phyloP scores from a whole-genome alignment of 768 basidiomycete genomes.

The Sistotremastrum niveocremeum region DNA sequence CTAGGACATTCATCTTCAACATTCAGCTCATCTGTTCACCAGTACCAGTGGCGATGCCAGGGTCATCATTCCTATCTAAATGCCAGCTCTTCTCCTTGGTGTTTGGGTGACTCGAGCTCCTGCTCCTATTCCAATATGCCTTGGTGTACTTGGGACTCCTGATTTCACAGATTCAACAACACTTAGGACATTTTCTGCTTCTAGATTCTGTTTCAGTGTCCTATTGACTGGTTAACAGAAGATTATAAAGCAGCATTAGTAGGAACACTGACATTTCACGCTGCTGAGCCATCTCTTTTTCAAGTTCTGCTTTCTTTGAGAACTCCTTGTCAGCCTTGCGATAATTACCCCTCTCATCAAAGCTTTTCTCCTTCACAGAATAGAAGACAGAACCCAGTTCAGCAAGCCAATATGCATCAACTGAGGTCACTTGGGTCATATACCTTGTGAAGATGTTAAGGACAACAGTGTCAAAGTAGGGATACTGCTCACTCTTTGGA shows the following conservation, averaged over 20 bases:
- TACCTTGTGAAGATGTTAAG: constrained; percentile 31
- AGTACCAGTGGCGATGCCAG: neutral
- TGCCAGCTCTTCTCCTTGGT: constrained; percentile 58
- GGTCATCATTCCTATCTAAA: constrained; percentile 24
- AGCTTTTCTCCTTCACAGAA: constrained; percentile 95
- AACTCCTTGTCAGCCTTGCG: constrained; percentile 80
- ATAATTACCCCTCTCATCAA: constrained; percentile 74
- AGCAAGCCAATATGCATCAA: constrained; percentile 96
- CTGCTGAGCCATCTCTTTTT: constrained; percentile 79
- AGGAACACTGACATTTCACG: constrained; percentile 49
- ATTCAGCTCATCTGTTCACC: neutral
- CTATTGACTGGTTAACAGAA: constrained; percentile 21
- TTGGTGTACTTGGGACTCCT: constrained; percentile 70
- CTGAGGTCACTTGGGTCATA: constrained; percentile 98
- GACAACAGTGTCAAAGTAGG: constrained; percentile 9
- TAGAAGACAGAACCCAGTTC: constrained; percentile 95
- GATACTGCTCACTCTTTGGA: constrained; percentile 48
- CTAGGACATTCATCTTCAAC: no score
- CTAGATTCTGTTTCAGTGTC: constrained; percentile 45
- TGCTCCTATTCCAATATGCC: constrained; percentile 53
- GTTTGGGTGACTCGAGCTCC: constrained; percentile 57
- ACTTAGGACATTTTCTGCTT: constrained; percentile 42
- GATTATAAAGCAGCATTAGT: neutral
- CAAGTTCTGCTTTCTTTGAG: constrained; percentile 79
- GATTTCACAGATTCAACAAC: constrained; percentile 44